Conservation (phyloP, 805 yeast species). For the Candida berthetii region DNA sequence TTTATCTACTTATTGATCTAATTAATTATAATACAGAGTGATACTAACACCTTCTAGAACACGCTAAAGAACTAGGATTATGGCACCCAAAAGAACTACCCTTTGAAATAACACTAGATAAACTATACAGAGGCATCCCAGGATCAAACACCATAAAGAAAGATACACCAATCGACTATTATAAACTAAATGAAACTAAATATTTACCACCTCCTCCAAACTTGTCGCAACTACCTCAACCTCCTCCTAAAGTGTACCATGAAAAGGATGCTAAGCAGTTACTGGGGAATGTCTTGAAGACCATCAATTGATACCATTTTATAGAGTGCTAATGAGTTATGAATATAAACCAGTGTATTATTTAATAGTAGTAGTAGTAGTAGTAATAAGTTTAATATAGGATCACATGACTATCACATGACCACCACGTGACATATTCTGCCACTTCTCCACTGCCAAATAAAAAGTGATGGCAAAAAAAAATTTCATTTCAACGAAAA, state of each 20-base stretch:
- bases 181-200: constrained; percentile 12
- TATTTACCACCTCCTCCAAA: constrained; percentile 20
- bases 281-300: constrained; percentile 15
- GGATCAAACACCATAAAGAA: constrained; percentile 18
- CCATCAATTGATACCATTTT: constrained; percentile 6
- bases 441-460: too few relatives aligned
- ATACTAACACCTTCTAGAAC: constrained; percentile 4
- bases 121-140: constrained; percentile 22
- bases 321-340: too few relatives aligned
- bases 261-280: constrained; percentile 8
- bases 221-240: constrained; percentile 13
- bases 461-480: background rate
- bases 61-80: constrained; percentile 13
- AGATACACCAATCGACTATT: constrained; percentile 6
- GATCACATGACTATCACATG: background rate
- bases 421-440: background rate
- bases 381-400: too few relatives aligned
- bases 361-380: too few relatives aligned
- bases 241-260: constrained; percentile 18
- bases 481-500: background rate
- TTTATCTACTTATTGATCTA: too few relatives aligned
- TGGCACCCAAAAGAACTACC: constrained; percentile 20
- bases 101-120: constrained; percentile 29
- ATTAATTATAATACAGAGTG: background rate
- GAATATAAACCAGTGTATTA: too few relatives aligned